Base-by-base conservation (phyloP, 768 basidiomycete species). In the Mycena vitilis region DNA sequence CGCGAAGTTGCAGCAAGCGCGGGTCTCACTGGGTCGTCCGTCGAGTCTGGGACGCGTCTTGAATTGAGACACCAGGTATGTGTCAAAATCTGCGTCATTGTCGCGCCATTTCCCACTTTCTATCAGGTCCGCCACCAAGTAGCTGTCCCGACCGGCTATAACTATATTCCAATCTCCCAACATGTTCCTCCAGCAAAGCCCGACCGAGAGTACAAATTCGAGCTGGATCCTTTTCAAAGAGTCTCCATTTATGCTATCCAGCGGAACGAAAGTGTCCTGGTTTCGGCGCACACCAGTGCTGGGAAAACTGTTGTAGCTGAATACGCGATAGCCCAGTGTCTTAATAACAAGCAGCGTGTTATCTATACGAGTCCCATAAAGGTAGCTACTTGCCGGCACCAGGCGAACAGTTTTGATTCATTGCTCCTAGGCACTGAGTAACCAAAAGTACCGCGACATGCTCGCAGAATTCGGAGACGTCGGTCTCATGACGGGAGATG, bases 321-420 rank as follows among this genome's bases (percentile, higher is more conserved):
- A 84, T 99, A 99, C 80, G 98, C 98, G 53, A 99, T 99, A 76
- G 98, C 98, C 0, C 95, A 95, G 78, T 96, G 94, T 86, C 83
- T 99, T 74, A 91, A 90, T 79, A 91, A 93, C 76, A 95, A 95
- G 76, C 94, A 98, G 81, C 87, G 98, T 79, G 97, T 99, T 74
- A 98, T 99, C 69, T 99, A 99, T 82, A 99, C 98, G 25, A 96
- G 94, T 87, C 98, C 98, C 63, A 99, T 99, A 83, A 99, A 99
- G 89, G 97, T 96, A 80, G 76, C 89, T 85, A 47, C 76, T 71
- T 62, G 68, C 60, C 65, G 78, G 78, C 74, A 76, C 63, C 40
- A 34, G 63, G 30, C 30, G 49, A 47, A 36, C 51, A 11, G 30
- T 13, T 52, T 65, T 60, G 30, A 65, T 67, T 54, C 51, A 60